Evolutionary conservation across 176 grass and related monocot genomes (phyloP).

Genomic region (Bolboschoenus planiculmis): DNA sequence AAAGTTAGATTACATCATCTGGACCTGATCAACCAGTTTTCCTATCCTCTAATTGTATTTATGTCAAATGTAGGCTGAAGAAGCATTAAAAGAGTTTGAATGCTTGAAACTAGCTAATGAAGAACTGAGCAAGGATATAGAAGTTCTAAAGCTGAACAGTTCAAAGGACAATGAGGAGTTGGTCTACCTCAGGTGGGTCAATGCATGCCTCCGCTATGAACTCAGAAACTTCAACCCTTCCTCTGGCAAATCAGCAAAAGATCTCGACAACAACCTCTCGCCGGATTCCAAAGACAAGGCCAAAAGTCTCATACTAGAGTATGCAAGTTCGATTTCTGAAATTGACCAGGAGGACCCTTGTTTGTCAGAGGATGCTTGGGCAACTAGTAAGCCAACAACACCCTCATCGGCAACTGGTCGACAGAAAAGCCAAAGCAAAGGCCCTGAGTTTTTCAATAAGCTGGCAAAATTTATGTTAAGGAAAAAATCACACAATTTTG

Average conservation of each 20-base stretch:
- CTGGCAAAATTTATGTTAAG: slow-evolving; percentile 9
- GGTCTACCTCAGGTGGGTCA: slow-evolving; percentile 38
- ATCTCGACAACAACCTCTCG: slow-evolving; percentile 23
- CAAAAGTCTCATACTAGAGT: slow-evolving; percentile 30
- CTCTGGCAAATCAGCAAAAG: slow-evolving; percentile 23
- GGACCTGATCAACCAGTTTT: not conserved
- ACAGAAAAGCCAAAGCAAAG: slow-evolving; percentile 9
- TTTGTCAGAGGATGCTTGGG: not conserved
- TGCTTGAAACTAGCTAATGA: slow-evolving; percentile 29
- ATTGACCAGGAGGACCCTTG: slow-evolving; percentile 1
- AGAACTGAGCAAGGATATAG: slow-evolving; percentile 19
- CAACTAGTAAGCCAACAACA: not conserved
- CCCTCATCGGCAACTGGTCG: not conserved
- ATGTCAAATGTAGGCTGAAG: not conserved
- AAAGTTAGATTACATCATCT: not conserved
- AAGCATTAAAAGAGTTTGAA: slow-evolving; percentile 20
- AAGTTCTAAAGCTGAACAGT: slow-evolving; percentile 14
- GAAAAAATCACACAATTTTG: not conserved
- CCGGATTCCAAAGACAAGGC: slow-evolving; percentile 27
- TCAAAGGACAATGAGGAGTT: slow-evolving; percentile 29
- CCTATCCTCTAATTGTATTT: not conserved
- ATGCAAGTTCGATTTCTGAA: slow-evolving; percentile 19
- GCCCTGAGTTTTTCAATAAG: slow-evolving; percentile 25
- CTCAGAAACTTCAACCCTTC: not conserved
- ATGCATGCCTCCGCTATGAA: slow-evolving; percentile 31